Evolutionary conservation across 1,139 yeast genomes (phyloP), one percentile per base, ranked within the genome.

Genomic region (Pneumocystis oryctolagi): DNA sequence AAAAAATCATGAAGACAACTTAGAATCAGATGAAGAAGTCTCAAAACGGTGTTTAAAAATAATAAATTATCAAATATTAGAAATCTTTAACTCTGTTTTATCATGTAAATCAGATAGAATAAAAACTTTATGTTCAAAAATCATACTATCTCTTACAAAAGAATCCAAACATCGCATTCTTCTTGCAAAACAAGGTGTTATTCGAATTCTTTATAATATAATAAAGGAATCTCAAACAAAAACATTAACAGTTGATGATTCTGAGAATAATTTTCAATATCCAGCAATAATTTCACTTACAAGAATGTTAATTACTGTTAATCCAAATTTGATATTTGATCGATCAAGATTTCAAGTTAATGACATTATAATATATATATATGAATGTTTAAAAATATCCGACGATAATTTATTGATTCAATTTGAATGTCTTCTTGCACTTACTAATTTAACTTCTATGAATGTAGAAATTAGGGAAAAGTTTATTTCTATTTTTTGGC

Each of bases 371-470:
- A 57, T 18, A 39, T 28, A 20, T 28, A 47, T 47, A 47, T 47
- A 47, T 47, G 55, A 47, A 47, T 57, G 59, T 57, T 39, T 57
- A 25, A 39, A 35, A 35, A 12, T 35, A 35, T 39, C 42, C 9
- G 40, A 35, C 14, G 16, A 57, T 3, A 64, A 69, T 16, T 32
- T 62, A 5, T 69, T 76, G 28, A 82, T 79, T 64, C 71, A 75
- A 1, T 77, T 77, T 64, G 82, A 80, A 68, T 74, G 80, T 0
- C 70, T 80, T 47, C 68, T 79, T 53, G 82, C 82, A 0, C 71
- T 80, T 47, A 80, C 83, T 2, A 80, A 80, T 66, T 67, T 80
- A 30, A 81, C 82, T 2, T 75, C 81, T 2, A 68, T 72, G 6
- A 73, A 72, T 42, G 72, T 72, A 40, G 70, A 69, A 20, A 73